Conservation (phyloP, 768 basidiomycete species). For the Auricularia sp. region DNA sequence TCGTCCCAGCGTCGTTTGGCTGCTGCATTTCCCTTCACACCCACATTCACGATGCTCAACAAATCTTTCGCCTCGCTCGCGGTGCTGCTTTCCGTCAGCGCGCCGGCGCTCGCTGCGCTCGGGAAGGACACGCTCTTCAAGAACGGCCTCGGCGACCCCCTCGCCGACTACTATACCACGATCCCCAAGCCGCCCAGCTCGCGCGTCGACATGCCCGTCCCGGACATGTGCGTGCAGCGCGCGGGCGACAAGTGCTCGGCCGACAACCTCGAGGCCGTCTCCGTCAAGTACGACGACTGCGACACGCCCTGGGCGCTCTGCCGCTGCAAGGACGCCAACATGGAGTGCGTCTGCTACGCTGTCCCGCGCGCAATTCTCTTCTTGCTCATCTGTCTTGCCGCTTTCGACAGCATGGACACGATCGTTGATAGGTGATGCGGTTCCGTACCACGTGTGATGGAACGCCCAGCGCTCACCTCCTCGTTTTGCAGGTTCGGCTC, state of each 20-base stretch:
- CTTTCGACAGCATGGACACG: neutral
- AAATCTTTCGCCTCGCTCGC: neutral
- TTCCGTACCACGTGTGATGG: neutral
- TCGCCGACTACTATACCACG: neutral
- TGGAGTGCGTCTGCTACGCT: neutral
- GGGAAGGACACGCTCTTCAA: constrained; percentile 3
- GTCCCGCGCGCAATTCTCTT: neutral
- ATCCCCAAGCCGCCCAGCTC: neutral
- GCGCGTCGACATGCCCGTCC: neutral
- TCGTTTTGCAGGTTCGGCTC: neutral
- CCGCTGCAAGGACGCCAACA: constrained; percentile 2
- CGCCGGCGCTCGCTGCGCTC: neutral
- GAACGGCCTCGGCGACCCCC: neutral
- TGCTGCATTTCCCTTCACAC: neutral
- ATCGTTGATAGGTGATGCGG: neutral
- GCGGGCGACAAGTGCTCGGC: neutral
- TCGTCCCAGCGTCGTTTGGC: neutral
- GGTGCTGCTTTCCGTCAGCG: neutral
- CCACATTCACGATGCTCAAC: neutral
- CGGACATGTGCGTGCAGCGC: neutral
- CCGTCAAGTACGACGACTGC: constrained; percentile 3
- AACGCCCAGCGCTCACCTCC: neutral
- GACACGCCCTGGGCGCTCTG: neutral
- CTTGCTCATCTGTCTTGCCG: neutral
- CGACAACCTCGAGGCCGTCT: neutral